Evolutionary conservation across 1,284 basidiomycete genomes (phyloP).

Genomic region (Bjerkandera adusta): DNA sequence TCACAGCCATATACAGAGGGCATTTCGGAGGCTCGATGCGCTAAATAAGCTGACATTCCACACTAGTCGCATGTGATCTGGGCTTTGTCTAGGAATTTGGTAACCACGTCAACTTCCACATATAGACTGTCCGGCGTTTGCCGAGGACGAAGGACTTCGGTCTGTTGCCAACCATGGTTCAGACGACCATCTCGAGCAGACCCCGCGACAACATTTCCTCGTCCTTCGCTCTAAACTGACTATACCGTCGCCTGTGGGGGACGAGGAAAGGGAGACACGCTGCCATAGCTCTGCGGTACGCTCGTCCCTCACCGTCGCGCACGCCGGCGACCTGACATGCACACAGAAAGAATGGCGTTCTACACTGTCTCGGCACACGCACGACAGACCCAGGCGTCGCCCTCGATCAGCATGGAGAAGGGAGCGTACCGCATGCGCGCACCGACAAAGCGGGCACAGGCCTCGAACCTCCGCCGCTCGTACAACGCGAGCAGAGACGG

Average conservation of each 20-base stretch:
- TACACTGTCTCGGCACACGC: slow-evolving; percentile 18
- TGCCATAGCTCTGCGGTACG: not conserved
- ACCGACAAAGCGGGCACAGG: slow-evolving; percentile 26
- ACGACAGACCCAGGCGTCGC: slow-evolving; percentile 40
- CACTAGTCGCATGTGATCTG: too few species aligned
- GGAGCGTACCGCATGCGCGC: slow-evolving; percentile 60
- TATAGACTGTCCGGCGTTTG: too few species aligned
- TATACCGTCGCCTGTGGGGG: too few species aligned
- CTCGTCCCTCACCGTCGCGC: not conserved
- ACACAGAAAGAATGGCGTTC: slow-evolving; percentile 19
- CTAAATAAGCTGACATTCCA: too few species aligned
- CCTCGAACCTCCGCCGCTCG: slow-evolving; percentile 7
- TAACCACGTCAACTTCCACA: too few species aligned
- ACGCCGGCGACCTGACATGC: not conserved
- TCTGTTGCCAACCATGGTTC: too few species aligned
- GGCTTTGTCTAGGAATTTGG: too few species aligned
- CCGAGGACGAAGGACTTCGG: too few species aligned
- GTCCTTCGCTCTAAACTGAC: too few species aligned
- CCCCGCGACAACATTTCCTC: not conserved
- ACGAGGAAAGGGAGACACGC: not conserved
- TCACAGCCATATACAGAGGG: too few species aligned
- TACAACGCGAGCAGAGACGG: slow-evolving; percentile 3
- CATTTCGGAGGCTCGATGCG: too few species aligned
- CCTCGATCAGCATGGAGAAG: slow-evolving; percentile 62
- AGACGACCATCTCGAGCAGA: too few species aligned